phyloP scores from a whole-genome alignment of 2,329 filamentous ascomycete species.

The Xylariaceae sp. region DNA sequence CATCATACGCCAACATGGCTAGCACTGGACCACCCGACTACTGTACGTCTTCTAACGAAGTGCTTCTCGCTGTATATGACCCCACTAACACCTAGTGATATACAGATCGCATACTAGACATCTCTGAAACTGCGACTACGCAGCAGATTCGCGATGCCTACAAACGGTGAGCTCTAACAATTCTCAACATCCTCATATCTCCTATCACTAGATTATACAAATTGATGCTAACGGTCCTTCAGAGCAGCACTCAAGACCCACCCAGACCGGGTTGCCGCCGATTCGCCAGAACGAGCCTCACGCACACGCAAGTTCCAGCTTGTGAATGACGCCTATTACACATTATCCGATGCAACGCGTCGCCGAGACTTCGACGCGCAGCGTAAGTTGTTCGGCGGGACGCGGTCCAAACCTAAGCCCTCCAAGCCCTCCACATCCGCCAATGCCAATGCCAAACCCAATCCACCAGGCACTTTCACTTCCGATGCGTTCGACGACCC shows the following conservation, averaged over 20 bases:
- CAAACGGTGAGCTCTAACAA: slow-evolving; percentile 71
- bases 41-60: slow-evolving; percentile 52
- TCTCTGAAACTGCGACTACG: slow-evolving; percentile 74
- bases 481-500: slow-evolving; percentile 57
- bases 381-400: slow-evolving; percentile 61
- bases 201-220: not conserved
- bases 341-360: slow-evolving; percentile 78
- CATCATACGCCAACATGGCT: slow-evolving; percentile 44
- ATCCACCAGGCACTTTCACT: slow-evolving; percentile 47
- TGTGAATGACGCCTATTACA: slow-evolving; percentile 93
- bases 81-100: slow-evolving; percentile 30
- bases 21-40: slow-evolving; percentile 57
- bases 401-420: slow-evolving; percentile 40
- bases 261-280: slow-evolving; percentile 83
- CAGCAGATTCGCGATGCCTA: slow-evolving; percentile 93
- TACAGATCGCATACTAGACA: slow-evolving; percentile 74
- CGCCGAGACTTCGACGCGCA: slow-evolving; percentile 85
- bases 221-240: slow-evolving; percentile 18
- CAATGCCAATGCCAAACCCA: slow-evolving; percentile 38
- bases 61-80: slow-evolving; percentile 18
- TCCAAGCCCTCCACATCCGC: slow-evolving; percentile 51
- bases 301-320: slow-evolving; percentile 90
- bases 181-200: not conserved
- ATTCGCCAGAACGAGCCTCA: slow-evolving; percentile 80
- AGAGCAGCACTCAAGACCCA: slow-evolving; percentile 91